Conservation (phyloP, 2,329 filamentous ascomycete genomes). For the Fonsecaea pedrosoi region DNA sequence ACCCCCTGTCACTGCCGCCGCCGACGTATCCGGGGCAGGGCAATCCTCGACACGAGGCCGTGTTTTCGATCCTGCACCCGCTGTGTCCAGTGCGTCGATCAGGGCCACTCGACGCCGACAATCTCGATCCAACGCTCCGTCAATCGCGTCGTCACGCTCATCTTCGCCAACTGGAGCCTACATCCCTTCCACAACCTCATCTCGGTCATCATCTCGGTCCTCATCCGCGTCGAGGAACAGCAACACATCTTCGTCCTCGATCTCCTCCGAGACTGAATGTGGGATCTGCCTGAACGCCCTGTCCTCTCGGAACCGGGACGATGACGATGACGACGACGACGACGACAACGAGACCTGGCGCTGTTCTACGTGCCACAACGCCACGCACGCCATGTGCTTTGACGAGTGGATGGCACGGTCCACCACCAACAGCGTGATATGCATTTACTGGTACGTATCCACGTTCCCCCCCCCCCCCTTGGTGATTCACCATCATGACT, state of each 20-base stretch:
- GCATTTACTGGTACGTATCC: conserved; percentile 1
- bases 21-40: no score
- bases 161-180: no score
- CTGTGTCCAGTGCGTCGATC: no score
- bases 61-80: no score
- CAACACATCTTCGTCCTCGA: neutral
- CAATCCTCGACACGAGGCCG: no score
- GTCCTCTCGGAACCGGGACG: neutral
- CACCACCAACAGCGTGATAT: neutral
- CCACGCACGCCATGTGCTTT: neutral
- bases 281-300: neutral
- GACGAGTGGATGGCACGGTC: neutral
- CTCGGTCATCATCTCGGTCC: neutral
- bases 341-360: neutral
- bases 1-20: no score
- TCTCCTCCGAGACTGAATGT: neutral
- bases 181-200: neutral
- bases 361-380: conserved; percentile 1
- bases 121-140: no score
- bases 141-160: no score
- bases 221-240: neutral
- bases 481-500: neutral
- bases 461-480: neutral
- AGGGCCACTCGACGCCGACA: no score
- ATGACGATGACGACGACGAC: neutral